Evolutionary conservation across 2,329 filamentous ascomycete species (phyloP).

Genomic region (Fusarium sp.): DNA sequence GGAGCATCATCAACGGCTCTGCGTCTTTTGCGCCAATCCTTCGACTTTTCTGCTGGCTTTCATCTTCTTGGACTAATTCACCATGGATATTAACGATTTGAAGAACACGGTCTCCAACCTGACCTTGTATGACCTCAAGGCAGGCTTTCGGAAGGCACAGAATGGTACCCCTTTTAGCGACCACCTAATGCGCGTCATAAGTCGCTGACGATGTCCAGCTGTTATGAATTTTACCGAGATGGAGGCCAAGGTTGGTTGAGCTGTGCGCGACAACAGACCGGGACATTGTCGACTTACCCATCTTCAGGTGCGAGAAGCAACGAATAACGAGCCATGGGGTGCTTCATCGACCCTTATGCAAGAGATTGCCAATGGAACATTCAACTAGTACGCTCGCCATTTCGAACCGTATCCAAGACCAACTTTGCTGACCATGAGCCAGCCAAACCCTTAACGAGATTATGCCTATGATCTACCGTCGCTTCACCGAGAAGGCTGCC

Average conservation of each 20-base stretch:
- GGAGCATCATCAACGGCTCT: slow-evolving; percentile 25
- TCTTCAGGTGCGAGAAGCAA: slow-evolving; percentile 88
- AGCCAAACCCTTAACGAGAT: slow-evolving; percentile 98
- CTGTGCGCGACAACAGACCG: slow-evolving; percentile 9
- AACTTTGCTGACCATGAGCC: slow-evolving; percentile 35
- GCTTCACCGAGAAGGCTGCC: slow-evolving; percentile 97
- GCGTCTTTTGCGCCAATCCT: background rate
- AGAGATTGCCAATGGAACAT: slow-evolving; percentile 97
- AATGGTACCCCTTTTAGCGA: slow-evolving; percentile 73
- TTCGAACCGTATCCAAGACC: slow-evolving; percentile 27
- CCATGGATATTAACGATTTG: slow-evolving; percentile 87
- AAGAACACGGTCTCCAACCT: slow-evolving; percentile 91
- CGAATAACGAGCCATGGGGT: slow-evolving; percentile 99
- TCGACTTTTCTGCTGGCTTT: slow-evolving; percentile 2
- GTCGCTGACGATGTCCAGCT: slow-evolving; percentile 64
- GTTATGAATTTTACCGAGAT: slow-evolving; percentile 99
- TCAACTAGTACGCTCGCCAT: slow-evolving; percentile 85
- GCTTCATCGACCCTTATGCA: slow-evolving; percentile 88
- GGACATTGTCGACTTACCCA: slow-evolving; percentile 26
- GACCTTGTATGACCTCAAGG: slow-evolving; percentile 94
- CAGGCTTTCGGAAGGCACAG: slow-evolving; percentile 92
- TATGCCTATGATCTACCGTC: slow-evolving; percentile 99
- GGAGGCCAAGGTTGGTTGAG: slow-evolving; percentile 71
- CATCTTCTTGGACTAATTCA: slow-evolving; percentile 38
- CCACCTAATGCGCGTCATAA: slow-evolving; percentile 16